phyloP scores from a whole-genome alignment of 1,284 basidiomycete species.

The Sanghuangporus weigelae region DNA sequence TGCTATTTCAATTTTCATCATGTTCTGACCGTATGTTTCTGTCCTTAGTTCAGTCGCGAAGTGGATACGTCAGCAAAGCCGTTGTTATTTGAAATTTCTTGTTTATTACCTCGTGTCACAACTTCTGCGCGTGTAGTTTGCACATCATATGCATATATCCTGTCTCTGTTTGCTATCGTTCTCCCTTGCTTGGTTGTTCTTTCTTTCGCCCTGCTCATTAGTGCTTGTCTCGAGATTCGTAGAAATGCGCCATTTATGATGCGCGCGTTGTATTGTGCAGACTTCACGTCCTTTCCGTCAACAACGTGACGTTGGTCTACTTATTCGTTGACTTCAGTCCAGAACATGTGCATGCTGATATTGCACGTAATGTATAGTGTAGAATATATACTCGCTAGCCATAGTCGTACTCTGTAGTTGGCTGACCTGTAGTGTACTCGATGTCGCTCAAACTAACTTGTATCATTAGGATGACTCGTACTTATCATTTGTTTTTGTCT shows the following conservation, averaged over 20 bases:
- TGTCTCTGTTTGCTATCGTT: background rate
- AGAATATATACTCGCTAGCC: background rate
- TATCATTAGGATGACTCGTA: background rate
- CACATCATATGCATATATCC: too few species aligned
- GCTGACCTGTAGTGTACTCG: background rate
- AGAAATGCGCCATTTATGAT: background rate
- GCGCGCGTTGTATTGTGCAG: background rate
- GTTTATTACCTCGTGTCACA: background rate
- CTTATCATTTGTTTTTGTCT: background rate
- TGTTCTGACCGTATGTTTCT: background rate
- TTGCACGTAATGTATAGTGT: background rate
- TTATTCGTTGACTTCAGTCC: background rate
- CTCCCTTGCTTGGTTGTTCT: background rate
- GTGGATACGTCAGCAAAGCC: background rate
- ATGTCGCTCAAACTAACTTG: background rate
- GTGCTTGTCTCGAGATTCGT: background rate
- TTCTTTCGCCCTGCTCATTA: background rate
- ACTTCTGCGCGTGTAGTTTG: background rate
- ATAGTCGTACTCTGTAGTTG: background rate
- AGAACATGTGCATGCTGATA: background rate
- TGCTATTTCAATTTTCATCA: background rate
- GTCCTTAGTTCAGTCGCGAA: background rate
- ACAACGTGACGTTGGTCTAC: background rate
- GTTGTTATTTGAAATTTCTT: background rate
- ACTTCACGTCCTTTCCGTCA: background rate